Evolutionary conservation across 345 rosid species (phyloP), one percentile per base, ranked within the genome.

Genomic region (Eucalyptus victrix): DNA sequence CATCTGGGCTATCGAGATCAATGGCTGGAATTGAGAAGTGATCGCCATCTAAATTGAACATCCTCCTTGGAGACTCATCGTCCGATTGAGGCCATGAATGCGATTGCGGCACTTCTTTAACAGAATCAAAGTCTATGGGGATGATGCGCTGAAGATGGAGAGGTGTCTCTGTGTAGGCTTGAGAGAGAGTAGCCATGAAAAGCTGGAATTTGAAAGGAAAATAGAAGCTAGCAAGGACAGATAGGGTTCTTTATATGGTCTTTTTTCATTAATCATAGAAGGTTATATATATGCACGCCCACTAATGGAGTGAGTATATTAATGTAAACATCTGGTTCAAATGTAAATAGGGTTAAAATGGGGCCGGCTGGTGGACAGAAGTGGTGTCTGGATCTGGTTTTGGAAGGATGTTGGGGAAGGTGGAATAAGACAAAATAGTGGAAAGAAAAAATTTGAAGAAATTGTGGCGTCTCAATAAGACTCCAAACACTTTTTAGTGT

Each of bases 101-200:
- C 6, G 98, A 92, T 50, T 96, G 96, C 3, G 97, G 97, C 19
- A 95, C 91, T 54, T 91, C 80, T 32, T 69, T 32, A 80, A 93
- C 87, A 11, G 97, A 92, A 42, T 91, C 90, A 86, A 96, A 95
- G 90, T 96, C 97, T 40, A 92, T 58, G 16, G 96, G 97, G 87
- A 92, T 91, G 86, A 91, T 90, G 40, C 92, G 93, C 91, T 90
- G 92, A 87, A 89, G 96, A 53, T 91, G 95, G 88, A 91, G 94
- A 85, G 96, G 96, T 89, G 91, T 90, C 81, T 94, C 94, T 87
- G 89, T 89, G 86, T 90, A 95, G 69, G 89, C 97, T 87, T 94
- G 92, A 42, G 96, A 92, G 89, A 96, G 91, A 89, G 92, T 90
- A 87, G 76, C 89, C 92, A 90, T 92, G 26, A 54, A 47, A 56